Evolutionary conservation across 139 green algal genomes (phyloP), one percentile per base, ranked within the genome.

Genomic region (Nannochloris sp.): DNA sequence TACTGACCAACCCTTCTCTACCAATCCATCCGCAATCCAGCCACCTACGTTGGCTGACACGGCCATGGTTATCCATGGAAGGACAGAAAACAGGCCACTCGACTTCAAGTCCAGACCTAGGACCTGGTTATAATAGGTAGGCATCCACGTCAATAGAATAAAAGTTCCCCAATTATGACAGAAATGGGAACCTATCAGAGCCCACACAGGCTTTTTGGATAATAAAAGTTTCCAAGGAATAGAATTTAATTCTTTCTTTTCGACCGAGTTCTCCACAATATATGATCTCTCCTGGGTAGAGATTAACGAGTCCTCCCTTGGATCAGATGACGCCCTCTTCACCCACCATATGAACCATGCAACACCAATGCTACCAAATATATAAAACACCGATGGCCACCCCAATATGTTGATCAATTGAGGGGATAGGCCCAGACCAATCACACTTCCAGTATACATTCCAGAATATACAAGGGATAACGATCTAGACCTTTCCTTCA

Each of bases 161-260:
- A 99, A 98, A 34, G 87, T 93, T 57, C 93, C 93, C 87, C 88
- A 99, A 78, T 99, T 97, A 79, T 99, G 90, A 78, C 90, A 97
- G 71, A 99, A 99, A 75, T 98, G 90, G 60, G 63, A 88, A 5
- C 73, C 21, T 68, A 98, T 97, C 68, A 97, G 90, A 25, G 93
- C 90, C 93, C 93, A 98, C 34, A 95, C 88, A 48, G 89, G 73
- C 10, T 67, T 27, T 61, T 90, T 93, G 44, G 72, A 86, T 2
- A 99, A 76, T 48, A 99, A 81, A 59, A 78, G 51, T n/a, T 69
- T 61, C 90, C 91, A 98, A 21, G 93, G 93, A 58, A 97, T 93
- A 29, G 65, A 69, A 8, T 18, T 1, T 43, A 62, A 23, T 18
- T 50, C 16, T 31, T 36, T 51, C 24, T 58, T 10, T 2, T 19